Evolutionary conservation across 2,329 filamentous ascomycete species (phyloP), one percentile per base, ranked within the genome.

Genomic region (Calonectria pteridis): DNA sequence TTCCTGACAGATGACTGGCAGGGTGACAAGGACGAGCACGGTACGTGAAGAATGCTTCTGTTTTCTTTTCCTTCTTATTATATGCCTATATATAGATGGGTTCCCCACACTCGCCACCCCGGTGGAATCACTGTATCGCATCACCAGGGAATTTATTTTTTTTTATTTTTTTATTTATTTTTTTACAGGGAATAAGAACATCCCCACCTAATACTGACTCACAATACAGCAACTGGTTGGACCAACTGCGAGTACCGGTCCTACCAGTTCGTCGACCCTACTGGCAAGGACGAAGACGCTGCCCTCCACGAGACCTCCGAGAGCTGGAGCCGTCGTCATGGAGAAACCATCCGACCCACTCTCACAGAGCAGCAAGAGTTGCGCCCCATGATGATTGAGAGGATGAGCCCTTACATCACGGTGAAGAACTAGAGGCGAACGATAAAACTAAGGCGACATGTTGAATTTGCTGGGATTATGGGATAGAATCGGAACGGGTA

Each of bases 1-100:
- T 97, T 95, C 80, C 86, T 98, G 75, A 97, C 94, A 0, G 91
- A 95, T 77, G 95, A 98, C 80, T 97, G 93, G 91, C 87, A 91
- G 68, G 93, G 92, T 51, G 89, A 90, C 29, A 82, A 84, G 79
- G 79, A 87, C 4, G 78, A 79, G 0, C 75, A 74, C 72, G 85
- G 88, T 88, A 83, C 70, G 87, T 81, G 35, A 33, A 3, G 6
- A 18, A 1, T 26, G 43, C 28, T 23, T 35, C 55, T 18, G 20
- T 40, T 51, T 66, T n/a, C 31, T 51, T 66, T n/a, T 40, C 37
- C 7, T 43, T 18, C 35, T 69, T 23, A 37, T 69, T 23, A 37
- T n/a, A 59, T 26, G 33, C 33, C 55, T 62, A 62, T 62, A 62
- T 62, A 62, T 62, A 62, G 55, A 62, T 9, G 33, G 9, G 7